Conservation (phyloP, 306 rosid species). For the Malus fusca region DNA sequence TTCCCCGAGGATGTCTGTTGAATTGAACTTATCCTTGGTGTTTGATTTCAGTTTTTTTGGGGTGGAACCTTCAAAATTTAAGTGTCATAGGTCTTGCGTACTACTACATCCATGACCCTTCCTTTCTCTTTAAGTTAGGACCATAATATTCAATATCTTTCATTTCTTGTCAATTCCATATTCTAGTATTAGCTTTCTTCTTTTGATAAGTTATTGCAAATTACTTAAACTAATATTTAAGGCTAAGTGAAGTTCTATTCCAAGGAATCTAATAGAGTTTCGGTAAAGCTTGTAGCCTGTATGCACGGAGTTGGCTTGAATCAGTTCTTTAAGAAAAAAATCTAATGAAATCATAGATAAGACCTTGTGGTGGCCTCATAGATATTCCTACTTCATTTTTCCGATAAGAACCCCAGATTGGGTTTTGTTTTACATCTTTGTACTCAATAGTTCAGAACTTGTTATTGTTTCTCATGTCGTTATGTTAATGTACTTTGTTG, state of each 20-base stretch:
- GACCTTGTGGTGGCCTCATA: not conserved
- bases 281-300: not conserved
- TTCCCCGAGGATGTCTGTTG: not conserved
- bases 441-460: not conserved
- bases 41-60: not conserved
- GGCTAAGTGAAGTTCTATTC: not conserved
- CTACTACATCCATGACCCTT: not conserved
- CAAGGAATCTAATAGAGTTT: not conserved
- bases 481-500: not conserved
- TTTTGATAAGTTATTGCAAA: not conserved
- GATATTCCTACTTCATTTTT: not conserved
- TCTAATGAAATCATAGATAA: not conserved
- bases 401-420: not conserved
- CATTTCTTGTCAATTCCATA: not conserved
- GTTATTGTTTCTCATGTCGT: not conserved
- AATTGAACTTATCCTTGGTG: not conserved
- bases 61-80: constrained; percentile 1
- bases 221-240: not conserved
- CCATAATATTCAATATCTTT: not conserved
- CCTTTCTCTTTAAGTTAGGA: not conserved
- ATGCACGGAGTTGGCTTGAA: not conserved
- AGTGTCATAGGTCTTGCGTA: not conserved
- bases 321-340: not conserved
- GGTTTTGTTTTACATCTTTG: not conserved
- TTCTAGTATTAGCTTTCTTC: not conserved